Evolutionary conservation across 768 basidiomycete genomes (phyloP), one percentile per base, ranked within the genome.

Genomic region (Dacryopinax primogenitus): DNA sequence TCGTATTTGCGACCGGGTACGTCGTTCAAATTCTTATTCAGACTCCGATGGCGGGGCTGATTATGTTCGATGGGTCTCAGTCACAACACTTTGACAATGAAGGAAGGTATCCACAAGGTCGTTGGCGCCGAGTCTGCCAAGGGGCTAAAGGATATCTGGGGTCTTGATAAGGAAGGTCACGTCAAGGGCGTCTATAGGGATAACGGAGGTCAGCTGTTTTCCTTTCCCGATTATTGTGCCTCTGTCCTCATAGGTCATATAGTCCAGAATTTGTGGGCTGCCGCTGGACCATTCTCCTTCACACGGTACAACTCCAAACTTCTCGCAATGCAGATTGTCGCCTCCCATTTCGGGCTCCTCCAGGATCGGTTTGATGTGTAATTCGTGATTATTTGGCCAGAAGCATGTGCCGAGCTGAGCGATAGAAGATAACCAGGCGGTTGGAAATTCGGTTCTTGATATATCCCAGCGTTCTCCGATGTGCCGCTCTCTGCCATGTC

Each of bases 1-100:
- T 66, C 63, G 65, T 66, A 1, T 63, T 63, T 63, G 65, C 65
- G n/a, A 66, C 65, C 7, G 65, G 65, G 62, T 66, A 30, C 18
- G 41, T 44, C 41, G 3, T 15, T 23, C 3, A 23, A 44, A 44
- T 44, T 44, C 41, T 44, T 23, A 44, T 44, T 44, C 3, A 23
- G 23, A 18, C 41, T 44, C 41, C 41, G 41, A 44, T 23, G 23
- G 41, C 41, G 16, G 41, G 41, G 41, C 41, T 44, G 41, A 44
- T 23, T 44, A 6, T 9, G 7, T 4, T 44, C 23, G 41, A 44
- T 44, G 41, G 41, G 41, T 44, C 41, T 44, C 41, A 44, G 41
- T 44, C 23, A 44, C 41, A 18, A 15, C 6, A 6, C 4, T 7
- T 23, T 44, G 18, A 7, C 41, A 23, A 6, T 44, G 41, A 44